Base-by-base conservation (phyloP, 2,329 filamentous ascomycete genomes). In the Didymella pinodella region DNA sequence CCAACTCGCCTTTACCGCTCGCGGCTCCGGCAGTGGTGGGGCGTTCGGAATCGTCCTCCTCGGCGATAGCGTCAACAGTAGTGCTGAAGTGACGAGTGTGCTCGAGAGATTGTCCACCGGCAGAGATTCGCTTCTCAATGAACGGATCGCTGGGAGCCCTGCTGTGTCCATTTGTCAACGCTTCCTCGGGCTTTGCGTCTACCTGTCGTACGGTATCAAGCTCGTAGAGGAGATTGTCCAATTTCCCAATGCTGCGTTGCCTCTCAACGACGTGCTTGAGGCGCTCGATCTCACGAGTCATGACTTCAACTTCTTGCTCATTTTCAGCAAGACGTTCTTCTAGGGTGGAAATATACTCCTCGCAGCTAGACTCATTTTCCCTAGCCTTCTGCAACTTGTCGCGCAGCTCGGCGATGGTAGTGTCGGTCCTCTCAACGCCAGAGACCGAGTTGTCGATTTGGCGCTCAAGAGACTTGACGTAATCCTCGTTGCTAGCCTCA, bases 281-380 rank as follows among this genome's bases (percentile, higher is more conserved):
- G 32, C 94, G 88, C 71, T 97, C 92, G 63, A 99, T 91, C 73
- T 99, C 95, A 34, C 94, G 91, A 76, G 97, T 93, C 94, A 99
- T 97, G 61, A 97, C 82, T 75, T 98, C 95, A 64, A 92, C 88
- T 74, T 99, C 95, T 76, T 98, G 94, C 71, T 99, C 95, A 2
- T 94, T 90, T 78, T 99, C 95, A 0, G 95, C 95, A 8, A 99
- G 85, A 22, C 94, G 90, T 79, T 98, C 95, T 75, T 99, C 95
- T 11, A 99, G 82, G 0, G 93, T 98, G 0, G 94, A 96, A 52
- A 99, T 98, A 76, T 99, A 99, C 65, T 98, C 95, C 76, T 99
- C 95, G 66, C 89, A 93, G 38, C 90, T 90, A 3, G 89, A 86
- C 79, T 99, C 95, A 67, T 93, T 97, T 70, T 97, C 95, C 48